phyloP scores from a whole-genome alignment of 2,329 filamentous ascomycete genomes.

The Phoma sp. region DNA sequence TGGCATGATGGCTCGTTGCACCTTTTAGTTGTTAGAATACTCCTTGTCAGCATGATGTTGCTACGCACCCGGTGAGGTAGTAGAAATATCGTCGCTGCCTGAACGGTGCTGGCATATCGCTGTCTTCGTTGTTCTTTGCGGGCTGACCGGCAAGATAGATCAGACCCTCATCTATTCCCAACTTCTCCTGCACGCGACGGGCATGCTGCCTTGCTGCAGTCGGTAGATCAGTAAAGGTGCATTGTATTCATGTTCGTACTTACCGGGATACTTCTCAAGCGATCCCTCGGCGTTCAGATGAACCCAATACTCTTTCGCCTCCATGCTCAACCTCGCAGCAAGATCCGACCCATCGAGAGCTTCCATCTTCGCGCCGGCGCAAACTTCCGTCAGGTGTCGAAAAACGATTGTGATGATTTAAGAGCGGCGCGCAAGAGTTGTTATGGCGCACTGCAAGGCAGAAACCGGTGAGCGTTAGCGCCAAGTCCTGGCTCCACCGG shows the following conservation, averaged over 20 bases:
- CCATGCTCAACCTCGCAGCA: slow-evolving; percentile 35
- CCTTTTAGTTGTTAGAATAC: slow-evolving; percentile 31
- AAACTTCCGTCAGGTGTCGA: background rate
- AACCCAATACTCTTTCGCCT: slow-evolving; percentile 44
- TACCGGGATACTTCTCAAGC: slow-evolving; percentile 52
- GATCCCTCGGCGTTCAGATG: slow-evolving; percentile 43
- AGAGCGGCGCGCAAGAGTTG: slow-evolving; percentile 11
- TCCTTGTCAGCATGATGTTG: background rate
- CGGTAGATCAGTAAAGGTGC: background rate
- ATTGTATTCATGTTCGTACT: slow-evolving; percentile 4
- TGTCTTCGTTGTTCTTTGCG: slow-evolving; percentile 62
- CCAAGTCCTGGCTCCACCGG: slow-evolving; percentile 10
- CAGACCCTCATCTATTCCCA: slow-evolving; percentile 52
- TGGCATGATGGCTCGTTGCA: slow-evolving; percentile 61
- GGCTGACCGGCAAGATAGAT: slow-evolving; percentile 65
- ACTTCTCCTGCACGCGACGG: slow-evolving; percentile 44
- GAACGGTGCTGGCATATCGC: slow-evolving; percentile 64
- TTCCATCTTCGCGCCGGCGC: slow-evolving; percentile 27
- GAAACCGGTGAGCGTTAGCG: slow-evolving; percentile 20
- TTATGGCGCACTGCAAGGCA: slow-evolving; percentile 17
- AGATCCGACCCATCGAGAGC: slow-evolving; percentile 38
- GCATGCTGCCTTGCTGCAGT: slow-evolving; percentile 51
- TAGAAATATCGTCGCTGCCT: slow-evolving; percentile 69
- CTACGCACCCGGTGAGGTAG: slow-evolving; percentile 61
- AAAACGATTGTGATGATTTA: background rate